Conservation (phyloP, 495 filamentous ascomycete species). For the Neurospora terricola region DNA sequence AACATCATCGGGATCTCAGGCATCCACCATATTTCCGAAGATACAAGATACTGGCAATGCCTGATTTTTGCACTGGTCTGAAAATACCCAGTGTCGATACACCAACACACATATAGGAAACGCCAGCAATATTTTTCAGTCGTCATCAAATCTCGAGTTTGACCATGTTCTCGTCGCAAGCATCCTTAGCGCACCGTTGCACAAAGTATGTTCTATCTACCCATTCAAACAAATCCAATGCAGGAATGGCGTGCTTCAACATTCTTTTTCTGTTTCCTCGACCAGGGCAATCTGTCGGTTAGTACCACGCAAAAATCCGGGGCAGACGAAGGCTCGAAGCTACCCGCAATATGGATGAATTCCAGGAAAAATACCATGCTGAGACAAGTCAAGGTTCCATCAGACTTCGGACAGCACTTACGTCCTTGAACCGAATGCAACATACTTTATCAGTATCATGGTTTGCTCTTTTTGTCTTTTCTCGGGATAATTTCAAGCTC, state of each 20-base stretch:
- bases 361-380: background rate
- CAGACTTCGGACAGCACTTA: background rate
- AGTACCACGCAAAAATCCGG: background rate
- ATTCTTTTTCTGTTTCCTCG: background rate
- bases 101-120: background rate
- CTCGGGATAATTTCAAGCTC: background rate
- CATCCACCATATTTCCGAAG: background rate
- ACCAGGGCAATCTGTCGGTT: background rate
- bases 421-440: background rate
- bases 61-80: background rate
- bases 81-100: background rate
- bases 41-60: background rate
- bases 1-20: background rate
- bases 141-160: background rate
- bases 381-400: background rate
- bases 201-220: background rate
- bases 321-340: background rate
- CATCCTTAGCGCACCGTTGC: background rate
- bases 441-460: background rate
- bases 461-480: background rate
- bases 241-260: background rate
- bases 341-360: conserved; percentile 6
- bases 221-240: background rate
- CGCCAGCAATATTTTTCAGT: background rate
- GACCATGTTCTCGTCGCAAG: background rate